Conservation (phyloP, 495 filamentous ascomycete genomes). For the Parmelia sp. region DNA sequence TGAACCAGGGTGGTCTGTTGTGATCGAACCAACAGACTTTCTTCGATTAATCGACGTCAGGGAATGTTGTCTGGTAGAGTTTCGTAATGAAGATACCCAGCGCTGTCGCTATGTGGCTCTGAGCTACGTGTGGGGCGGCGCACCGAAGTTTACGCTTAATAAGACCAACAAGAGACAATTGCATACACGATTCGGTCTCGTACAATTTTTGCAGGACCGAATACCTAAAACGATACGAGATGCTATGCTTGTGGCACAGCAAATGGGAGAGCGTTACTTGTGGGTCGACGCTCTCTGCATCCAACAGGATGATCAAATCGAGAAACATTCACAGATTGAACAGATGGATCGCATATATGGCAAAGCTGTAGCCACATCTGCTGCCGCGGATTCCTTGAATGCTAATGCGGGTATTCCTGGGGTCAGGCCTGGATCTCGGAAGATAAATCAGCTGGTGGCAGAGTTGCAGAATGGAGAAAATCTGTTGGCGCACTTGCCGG, state of each 20-base stretch:
- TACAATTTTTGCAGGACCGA: not conserved
- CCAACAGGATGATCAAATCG: slow-evolving; percentile 19
- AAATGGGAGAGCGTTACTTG: slow-evolving; percentile 20
- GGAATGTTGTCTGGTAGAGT: not conserved
- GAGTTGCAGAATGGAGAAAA: not conserved
- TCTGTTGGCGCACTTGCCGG: not conserved
- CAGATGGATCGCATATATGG: slow-evolving; percentile 19
- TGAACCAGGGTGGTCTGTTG: not conserved
- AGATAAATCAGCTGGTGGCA: not conserved
- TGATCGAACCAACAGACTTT: not conserved
- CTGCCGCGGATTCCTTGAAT: not conserved
- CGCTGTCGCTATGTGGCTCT: slow-evolving; percentile 4
- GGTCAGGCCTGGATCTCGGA: not conserved
- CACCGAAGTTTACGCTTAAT: slow-evolving; percentile 1
- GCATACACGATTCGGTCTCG: not conserved
- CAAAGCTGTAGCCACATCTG: not conserved
- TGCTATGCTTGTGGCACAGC: slow-evolving; percentile 15
- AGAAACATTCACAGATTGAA: slow-evolving; percentile 14
- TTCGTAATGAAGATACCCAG: not conserved
- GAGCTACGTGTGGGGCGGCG: slow-evolving; percentile 12
- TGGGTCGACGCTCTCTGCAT: slow-evolving; percentile 27
- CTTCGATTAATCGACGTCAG: not conserved
- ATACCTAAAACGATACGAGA: slow-evolving; percentile 7
- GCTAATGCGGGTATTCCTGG: not conserved
- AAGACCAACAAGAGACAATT: not conserved